A percentile compares a stretch with the other conserved stretches of the same genome.
Evolutionary conservation across 352 stramenopile species (phyloP).

Genomic region (Phytophthora citricola): DNA sequence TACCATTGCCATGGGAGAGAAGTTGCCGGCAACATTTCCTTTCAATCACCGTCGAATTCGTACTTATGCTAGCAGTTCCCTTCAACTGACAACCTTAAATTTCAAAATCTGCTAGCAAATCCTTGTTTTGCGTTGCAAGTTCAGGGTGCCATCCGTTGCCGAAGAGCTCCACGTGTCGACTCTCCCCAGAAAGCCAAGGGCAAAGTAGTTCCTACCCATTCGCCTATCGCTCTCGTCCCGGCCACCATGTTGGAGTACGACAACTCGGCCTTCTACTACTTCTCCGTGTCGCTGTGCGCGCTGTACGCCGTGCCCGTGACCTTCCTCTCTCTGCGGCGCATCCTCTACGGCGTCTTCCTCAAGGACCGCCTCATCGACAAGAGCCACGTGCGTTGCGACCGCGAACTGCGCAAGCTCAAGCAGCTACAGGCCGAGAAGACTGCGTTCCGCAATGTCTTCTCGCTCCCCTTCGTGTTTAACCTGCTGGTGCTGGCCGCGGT

Average conservation of each 20-base stretch:
- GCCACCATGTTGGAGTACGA: conserved; percentile 97
- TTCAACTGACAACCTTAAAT: too few species aligned
- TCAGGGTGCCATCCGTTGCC: background rate
- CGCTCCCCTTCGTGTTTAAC: conserved; percentile 76
- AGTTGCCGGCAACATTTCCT: too few species aligned
- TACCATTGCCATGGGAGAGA: too few species aligned
- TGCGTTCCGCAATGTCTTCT: conserved; percentile 86
- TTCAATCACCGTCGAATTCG: too few species aligned
- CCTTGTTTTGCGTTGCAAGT: background rate
- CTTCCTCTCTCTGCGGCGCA: conserved; percentile 84
- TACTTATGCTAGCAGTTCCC: too few species aligned
- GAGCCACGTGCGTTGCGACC: conserved; percentile 82
- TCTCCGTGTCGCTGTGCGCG: conserved; percentile 96
- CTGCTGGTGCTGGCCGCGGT: conserved; percentile 71
- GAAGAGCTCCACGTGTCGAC: conserved; percentile 34
- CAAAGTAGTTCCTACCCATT: conserved; percentile 15
- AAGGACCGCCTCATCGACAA: conserved; percentile 90
- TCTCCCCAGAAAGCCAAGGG: conserved; percentile 6
- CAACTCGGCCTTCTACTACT: conserved; percentile 99
- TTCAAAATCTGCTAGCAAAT: background rate
- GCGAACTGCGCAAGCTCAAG: conserved; percentile 87
- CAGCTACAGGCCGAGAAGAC: conserved; percentile 88
- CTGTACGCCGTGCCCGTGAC: conserved; percentile 97
- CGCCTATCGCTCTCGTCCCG: conserved; percentile 12
- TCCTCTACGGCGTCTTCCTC: conserved; percentile 91